Evolutionary conservation across 2,329 filamentous ascomycete species (phyloP).

Genomic region (Achaetomium macrosporum): DNA sequence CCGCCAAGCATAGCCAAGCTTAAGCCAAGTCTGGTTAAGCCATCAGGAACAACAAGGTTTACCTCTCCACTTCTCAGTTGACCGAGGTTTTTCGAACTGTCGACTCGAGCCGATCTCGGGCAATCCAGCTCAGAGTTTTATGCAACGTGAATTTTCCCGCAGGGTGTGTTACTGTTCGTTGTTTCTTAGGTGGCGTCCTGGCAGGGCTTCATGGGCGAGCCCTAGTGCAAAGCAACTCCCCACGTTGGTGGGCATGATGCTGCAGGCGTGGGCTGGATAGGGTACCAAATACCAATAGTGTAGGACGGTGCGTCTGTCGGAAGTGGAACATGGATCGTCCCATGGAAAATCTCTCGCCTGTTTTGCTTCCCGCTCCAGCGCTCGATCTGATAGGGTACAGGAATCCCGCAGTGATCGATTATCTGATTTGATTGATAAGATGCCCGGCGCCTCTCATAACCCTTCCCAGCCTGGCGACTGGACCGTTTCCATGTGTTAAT

Average conservation of each 20-base stretch:
- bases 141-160: too few relatives aligned
- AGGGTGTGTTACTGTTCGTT: too few relatives aligned
- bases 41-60: too few relatives aligned
- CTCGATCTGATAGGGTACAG: constrained; percentile 5
- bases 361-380: not conserved
- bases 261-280: not conserved
- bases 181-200: too few relatives aligned
- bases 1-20: constrained; percentile 11
- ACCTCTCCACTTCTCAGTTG: too few relatives aligned
- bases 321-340: not conserved
- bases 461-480: not conserved
- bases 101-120: too few relatives aligned
- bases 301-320: not conserved
- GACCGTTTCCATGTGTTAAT: not conserved
- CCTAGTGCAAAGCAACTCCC: too few relatives aligned
- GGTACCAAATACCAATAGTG: not conserved
- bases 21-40: constrained; percentile 17
- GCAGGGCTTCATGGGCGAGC: too few relatives aligned
- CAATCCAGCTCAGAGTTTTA: too few relatives aligned
- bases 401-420: constrained; percentile 4
- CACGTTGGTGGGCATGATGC: too few relatives aligned
- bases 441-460: not conserved
- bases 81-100: too few relatives aligned
- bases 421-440: constrained; percentile 21
- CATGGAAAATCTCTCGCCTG: not conserved